These are phyloP conservation scores for Calophaca sinica DNA, from an alignment of 306 rosid genomes.

Conservation along the genomic window DNA sequence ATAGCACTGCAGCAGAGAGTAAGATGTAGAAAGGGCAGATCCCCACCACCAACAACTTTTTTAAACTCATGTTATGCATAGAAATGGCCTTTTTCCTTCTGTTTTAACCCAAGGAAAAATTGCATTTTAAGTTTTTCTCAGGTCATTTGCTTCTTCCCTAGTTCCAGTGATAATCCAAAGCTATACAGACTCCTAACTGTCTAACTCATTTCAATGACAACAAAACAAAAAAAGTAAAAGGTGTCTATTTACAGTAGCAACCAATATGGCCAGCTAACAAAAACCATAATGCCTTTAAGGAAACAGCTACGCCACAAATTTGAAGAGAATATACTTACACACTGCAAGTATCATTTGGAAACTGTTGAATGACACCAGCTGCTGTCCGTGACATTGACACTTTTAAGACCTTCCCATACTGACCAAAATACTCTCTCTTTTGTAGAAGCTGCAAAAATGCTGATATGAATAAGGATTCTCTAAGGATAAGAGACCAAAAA, in stretches of 20 bases:
- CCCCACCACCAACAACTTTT: background rate
- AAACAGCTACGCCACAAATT: conserved; percentile 5
- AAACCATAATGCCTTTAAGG: background rate
- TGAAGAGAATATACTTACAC: conserved; percentile 72
- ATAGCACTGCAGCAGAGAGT: background rate
- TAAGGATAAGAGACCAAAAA: background rate
- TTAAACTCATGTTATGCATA: background rate
- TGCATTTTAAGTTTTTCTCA: background rate
- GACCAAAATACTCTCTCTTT: conserved; percentile 89
- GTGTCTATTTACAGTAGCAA: background rate
- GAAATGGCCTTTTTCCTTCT: conserved; percentile 2
- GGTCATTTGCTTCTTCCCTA: conserved; percentile 3
- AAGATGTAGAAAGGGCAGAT: background rate
- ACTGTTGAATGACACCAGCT: conserved; percentile 94
- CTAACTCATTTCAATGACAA: background rate
- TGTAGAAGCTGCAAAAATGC: conserved; percentile 79
- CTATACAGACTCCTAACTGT: no score
- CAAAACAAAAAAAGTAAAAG: conserved; percentile 15
- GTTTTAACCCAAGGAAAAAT: background rate
- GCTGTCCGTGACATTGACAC: conserved; percentile 99
- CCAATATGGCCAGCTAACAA: conserved; percentile 20
- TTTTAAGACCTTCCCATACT: conserved; percentile 97
- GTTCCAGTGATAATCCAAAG: background rate
- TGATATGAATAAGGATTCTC: conserved; percentile 26
- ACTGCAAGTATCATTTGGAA: conserved; percentile 97